Conservation (phyloP, 2,329 filamentous ascomycete genomes). For the Pseudovirgaria hyperparasitica region DNA sequence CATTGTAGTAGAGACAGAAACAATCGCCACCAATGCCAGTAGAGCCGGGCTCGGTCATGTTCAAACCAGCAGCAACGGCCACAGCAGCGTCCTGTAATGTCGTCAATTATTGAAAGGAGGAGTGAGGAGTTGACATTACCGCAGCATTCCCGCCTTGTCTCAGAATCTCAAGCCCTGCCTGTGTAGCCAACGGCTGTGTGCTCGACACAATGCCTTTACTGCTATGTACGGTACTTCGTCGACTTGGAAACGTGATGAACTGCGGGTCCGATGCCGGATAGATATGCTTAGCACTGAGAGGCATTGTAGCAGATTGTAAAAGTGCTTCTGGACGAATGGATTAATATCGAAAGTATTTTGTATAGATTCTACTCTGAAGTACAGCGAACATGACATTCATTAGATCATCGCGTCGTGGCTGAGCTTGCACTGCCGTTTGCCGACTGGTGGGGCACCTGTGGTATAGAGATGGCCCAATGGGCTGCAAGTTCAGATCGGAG, state of each 20-base stretch:
- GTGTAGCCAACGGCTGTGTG: conserved; percentile 78
- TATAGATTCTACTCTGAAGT: neutral
- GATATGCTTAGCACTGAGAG: conserved; percentile 36
- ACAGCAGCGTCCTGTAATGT: conserved; percentile 77
- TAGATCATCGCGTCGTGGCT: no score
- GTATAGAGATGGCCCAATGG: no score
- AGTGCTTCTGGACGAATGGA: neutral
- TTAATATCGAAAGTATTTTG: neutral
- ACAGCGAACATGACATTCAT: no score
- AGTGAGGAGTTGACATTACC: conserved; percentile 39
- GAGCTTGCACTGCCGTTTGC: no score
- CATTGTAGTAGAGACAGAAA: conserved; percentile 90
- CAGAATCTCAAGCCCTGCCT: conserved; percentile 77
- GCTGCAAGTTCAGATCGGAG: no score
- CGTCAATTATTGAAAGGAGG: conserved; percentile 1
- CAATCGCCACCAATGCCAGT: conserved; percentile 96
- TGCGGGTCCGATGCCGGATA: conserved; percentile 36
- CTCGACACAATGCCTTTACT: conserved; percentile 84
- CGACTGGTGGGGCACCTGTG: no score
- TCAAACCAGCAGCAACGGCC: conserved; percentile 81
- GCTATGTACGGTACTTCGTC: conserved; percentile 86
- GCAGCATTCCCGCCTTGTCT: conserved; percentile 84
- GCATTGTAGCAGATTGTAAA: conserved; percentile 31
- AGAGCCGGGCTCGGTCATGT: conserved; percentile 83
- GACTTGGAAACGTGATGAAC: conserved; percentile 59